Percentiles rank a stretch among this genome's conserved stretches.
Evolutionary conservation across 176 grass and related monocot genomes (phyloP).

Genomic region (Saccharum spontaneum): DNA sequence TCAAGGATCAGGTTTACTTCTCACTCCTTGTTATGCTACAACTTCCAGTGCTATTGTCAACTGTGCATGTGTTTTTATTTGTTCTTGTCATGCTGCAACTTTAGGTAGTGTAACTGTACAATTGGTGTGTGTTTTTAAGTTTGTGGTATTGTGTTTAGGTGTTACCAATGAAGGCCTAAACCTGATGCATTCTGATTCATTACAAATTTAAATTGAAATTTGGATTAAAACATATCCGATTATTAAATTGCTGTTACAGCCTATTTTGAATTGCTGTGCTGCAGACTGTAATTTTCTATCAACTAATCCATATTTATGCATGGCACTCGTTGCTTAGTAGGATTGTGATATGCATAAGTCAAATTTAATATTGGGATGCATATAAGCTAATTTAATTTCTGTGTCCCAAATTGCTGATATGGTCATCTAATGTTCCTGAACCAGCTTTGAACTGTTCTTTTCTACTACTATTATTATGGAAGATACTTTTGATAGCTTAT

Average conservation of each 20-base stretch:
- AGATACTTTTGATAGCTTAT: neutral
- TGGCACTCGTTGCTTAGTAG: neutral
- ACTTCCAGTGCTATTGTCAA: no score
- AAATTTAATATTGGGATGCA: neutral
- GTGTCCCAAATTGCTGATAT: neutral
- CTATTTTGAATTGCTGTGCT: neutral
- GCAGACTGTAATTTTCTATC: neutral
- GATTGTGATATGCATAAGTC: neutral
- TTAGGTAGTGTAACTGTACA: neutral
- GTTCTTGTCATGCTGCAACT: neutral
- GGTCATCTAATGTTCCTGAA: neutral
- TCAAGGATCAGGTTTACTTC: constrained; percentile 79
- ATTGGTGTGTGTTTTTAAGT: neutral
- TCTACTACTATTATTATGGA: neutral
- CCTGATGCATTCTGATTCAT: neutral
- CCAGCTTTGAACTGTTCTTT: neutral
- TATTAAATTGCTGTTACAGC: neutral
- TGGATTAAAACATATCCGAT: neutral
- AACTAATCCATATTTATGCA: neutral
- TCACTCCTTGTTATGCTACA: neutral
- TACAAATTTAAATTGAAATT: neutral
- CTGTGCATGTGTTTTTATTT: neutral
- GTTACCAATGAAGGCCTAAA: neutral
- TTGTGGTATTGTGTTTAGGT: neutral
- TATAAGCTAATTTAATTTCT: neutral